phyloP scores from a whole-genome alignment of 345 rosid species.

The Tarenaya hassleriana region DNA sequence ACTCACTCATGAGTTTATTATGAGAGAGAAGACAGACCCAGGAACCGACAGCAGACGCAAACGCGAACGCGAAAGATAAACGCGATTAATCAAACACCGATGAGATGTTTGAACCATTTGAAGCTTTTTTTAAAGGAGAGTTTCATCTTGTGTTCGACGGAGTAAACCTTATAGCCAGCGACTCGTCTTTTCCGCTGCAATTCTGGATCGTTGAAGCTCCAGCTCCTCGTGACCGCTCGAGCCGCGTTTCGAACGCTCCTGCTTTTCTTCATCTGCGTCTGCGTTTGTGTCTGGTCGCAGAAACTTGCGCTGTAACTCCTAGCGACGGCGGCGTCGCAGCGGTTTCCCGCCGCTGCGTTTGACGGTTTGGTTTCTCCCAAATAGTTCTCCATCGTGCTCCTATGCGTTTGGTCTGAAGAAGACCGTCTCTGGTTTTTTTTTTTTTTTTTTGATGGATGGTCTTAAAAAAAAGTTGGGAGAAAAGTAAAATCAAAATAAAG shows the following conservation, averaged over 20 bases:
- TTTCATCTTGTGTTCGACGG: conserved; percentile 85
- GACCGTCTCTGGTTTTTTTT: conserved; percentile 20
- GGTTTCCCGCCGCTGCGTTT: conserved; percentile 8
- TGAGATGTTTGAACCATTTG: conserved; percentile 69
- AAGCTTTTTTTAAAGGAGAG: conserved; percentile 81
- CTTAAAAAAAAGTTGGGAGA: conserved; percentile 1
- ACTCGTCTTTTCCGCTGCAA: conserved; percentile 87
- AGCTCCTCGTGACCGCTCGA: conserved; percentile 33
- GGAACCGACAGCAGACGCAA: no score
- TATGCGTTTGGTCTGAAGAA: conserved; percentile 20
- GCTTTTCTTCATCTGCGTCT: conserved; percentile 23
- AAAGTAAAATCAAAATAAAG: conserved; percentile 7
- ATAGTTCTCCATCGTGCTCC: conserved; percentile 15
- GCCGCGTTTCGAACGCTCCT: conserved; percentile 29
- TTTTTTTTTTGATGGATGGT: conserved; percentile 7
- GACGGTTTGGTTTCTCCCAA: conserved; percentile 24
- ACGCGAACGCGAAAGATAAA: background rate
- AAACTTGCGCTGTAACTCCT: conserved; percentile 21
- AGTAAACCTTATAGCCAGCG: conserved; percentile 69
- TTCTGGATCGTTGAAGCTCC: conserved; percentile 85
- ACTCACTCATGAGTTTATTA: no score
- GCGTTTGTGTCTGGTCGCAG: conserved; percentile 18
- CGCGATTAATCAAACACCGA: conserved; percentile 26
- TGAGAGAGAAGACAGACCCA: no score
- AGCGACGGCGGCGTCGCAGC: conserved; percentile 6